Evolutionary conservation across 495 filamentous ascomycete genomes (phyloP).

Genomic region (Articulospora tetracladia): DNA sequence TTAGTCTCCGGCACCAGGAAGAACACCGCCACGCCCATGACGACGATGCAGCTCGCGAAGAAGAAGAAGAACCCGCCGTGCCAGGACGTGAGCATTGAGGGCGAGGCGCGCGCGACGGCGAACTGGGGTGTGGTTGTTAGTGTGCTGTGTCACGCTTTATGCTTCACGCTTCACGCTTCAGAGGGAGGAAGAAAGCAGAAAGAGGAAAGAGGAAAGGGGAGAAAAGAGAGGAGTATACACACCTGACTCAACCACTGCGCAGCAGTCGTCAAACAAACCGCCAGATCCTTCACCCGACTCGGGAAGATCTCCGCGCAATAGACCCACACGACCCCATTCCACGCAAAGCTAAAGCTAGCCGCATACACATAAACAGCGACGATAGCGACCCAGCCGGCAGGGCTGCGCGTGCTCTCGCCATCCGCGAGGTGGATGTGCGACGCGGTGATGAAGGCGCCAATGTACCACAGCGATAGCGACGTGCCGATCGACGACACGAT

Average conservation of each 20-base stretch:
- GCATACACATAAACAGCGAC: constrained; percentile 65
- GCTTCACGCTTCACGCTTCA: too few species aligned
- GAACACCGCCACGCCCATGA: constrained; percentile 7
- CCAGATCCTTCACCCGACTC: constrained; percentile 63
- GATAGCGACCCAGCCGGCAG: constrained; percentile 57
- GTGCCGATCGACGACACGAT: constrained; percentile 67
- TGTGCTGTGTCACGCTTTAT: too few species aligned
- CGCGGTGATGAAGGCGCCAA: constrained; percentile 60
- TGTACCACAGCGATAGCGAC: constrained; percentile 59
- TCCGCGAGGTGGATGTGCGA: constrained; percentile 37
- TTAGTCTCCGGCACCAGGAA: constrained; percentile 22
- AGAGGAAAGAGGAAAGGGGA: not conserved
- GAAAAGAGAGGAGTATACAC: not conserved
- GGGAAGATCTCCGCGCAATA: constrained; percentile 72
- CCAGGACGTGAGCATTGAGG: constrained; percentile 9
- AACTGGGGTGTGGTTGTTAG: constrained; percentile 5
- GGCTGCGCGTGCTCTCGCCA: constrained; percentile 32
- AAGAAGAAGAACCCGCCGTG: constrained; percentile 21
- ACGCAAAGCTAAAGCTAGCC: constrained; percentile 17
- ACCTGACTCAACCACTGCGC: constrained; percentile 47
- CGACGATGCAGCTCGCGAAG: constrained; percentile 11
- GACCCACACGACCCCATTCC: constrained; percentile 36
- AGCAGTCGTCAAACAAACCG: constrained; percentile 66
- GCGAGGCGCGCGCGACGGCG: constrained; percentile 8
- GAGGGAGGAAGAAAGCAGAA: not conserved